Evolutionary conservation across 2,329 filamentous ascomycete species (phyloP), one percentile per base, ranked within the genome.

Genomic region (Amesomyces nigricolor): DNA sequence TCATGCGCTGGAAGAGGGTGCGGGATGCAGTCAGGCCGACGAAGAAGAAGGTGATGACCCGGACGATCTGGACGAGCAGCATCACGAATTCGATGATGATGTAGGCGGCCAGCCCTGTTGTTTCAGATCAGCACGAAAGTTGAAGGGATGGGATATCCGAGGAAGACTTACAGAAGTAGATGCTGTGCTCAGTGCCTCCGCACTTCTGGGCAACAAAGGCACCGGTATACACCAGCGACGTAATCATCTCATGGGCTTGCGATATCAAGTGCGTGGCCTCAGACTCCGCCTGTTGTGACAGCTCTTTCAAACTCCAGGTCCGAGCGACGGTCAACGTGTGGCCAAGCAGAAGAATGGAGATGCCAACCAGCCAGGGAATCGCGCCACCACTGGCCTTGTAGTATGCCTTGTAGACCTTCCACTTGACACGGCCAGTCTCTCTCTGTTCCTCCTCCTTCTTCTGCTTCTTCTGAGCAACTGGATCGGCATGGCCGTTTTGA

Each of bases 271-370:
- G 30, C 19, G 51, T 45, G 4, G 54, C 50, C 19, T 61, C 62
- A 8, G 60, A 51, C 1, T 63, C 58, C 3, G 65, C 61, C 40
- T 64, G 65, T 14, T 66, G 64, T 0, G 68, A 62, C 6, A 71
- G 63, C 38, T 70, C 66, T 53, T 71, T 71, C 44, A 71, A 59
- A 45, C 67, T 67, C 68, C 68, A 71, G 0, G 67, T 68, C 13
- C 66, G 60, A 8, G 61, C 63, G 3, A 71, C 64, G 1, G 57
- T 56, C 6, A 67, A 40, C 13, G 64, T 51, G 16, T 67, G 67
- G 8, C 56, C 45, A 6, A 70, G 50, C 16, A 68, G 48, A 3
- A 69, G 53, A 1, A 61, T 45, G 8, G 53, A 54, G 2, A 69
- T 26, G 16, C 64, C 64, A 3, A 63, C 14, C 1, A 62, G 16